These are phyloP conservation scores for Ascomycota sp. DNA, from an alignment of 2,329 filamentous ascomycete genomes.

Conservation along the genomic window DNA sequence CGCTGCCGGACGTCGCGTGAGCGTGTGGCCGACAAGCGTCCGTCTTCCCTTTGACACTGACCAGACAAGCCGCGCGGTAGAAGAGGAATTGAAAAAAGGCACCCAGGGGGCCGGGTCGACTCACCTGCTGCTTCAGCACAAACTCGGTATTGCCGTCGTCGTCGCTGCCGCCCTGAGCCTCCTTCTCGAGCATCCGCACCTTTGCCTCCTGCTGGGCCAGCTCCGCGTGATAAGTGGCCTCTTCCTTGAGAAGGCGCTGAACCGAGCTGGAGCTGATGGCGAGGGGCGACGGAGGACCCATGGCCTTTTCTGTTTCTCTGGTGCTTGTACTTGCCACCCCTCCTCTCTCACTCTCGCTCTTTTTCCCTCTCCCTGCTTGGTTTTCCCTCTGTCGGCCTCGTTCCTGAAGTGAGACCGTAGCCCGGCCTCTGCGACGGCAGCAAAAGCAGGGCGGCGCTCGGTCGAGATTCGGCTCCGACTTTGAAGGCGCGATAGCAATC, in stretches of 20 bases:
- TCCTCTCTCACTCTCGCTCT: background rate
- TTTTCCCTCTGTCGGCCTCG: too few relatives aligned
- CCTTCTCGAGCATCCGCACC: constrained; percentile 45
- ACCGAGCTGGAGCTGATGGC: constrained; percentile 64
- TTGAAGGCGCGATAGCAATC: too few relatives aligned
- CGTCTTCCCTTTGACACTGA: too few relatives aligned
- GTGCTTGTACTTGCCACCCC: background rate
- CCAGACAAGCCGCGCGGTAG: background rate
- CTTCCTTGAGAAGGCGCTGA: constrained; percentile 74
- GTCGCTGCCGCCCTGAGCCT: constrained; percentile 27
- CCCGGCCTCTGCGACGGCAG: too few relatives aligned
- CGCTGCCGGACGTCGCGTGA: constrained; percentile 35
- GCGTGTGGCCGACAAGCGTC: too few relatives aligned
- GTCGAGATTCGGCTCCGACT: too few relatives aligned
- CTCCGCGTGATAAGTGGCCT: constrained; percentile 77
- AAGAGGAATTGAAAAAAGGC: background rate
- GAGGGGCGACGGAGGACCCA: constrained; percentile 61
- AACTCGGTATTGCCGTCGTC: constrained; percentile 60
- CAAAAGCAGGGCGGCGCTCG: too few relatives aligned
- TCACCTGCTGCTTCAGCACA: constrained; percentile 70
- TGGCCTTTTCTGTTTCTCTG: constrained; percentile 14
- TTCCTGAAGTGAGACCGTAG: too few relatives aligned
- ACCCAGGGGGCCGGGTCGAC: constrained; percentile 5
- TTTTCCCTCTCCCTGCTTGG: too few relatives aligned
- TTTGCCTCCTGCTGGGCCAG: constrained; percentile 52